Base-by-base conservation (phyloP, 2,329 filamentous ascomycete species). In the Monilinia fructicola region DNA sequence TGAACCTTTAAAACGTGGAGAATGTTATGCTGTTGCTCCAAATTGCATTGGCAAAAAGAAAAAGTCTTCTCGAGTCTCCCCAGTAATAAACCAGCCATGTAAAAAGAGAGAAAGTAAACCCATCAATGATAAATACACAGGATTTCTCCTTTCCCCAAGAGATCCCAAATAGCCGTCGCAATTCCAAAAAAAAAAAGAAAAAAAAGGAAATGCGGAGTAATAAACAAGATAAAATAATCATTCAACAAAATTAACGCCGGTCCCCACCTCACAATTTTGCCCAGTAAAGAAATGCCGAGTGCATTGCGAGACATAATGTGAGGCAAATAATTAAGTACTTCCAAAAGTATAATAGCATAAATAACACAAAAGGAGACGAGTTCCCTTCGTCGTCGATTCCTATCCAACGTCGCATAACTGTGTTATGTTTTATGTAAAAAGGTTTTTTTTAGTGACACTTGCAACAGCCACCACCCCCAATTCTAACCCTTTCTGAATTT, bases 401-500 rank as follows among this genome's bases (percentile, higher is more conserved):
- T 60, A 60, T 60, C 42, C 56, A 60, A 60, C 44, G 23, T 60
- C 21, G 38, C 56, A 60, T 26, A 7, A 60, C 35, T 7, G 56
- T 60, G 56, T 50, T 35, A 38, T 60, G 56, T 60, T 46, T 31
- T 48, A 60, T 50, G 56, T 60, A 60, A 56, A 56, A 6, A 54
- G 52, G 55, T 38, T 21, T 54, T 63, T 55, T 53, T 64, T 63
- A 46, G 46, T 31, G 40, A 64, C 61, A 55, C 62, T 55, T 26
- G 42, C 62, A 56, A 65, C 62, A 31, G 35, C 52, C 52, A 48
- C 62, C 53, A 59, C 28, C 62, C 62, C 62, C 62, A 50, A 44
- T 59, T 65, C 54, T 50, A 65, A 59, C 48, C 64, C 31, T 61
- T 56, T 66, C 64, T 66, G 50, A 54, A 66, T 21, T 62, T 66